phyloP scores from a whole-genome alignment of 495 filamentous ascomycete species.

The Talaromyces thailandensis region DNA sequence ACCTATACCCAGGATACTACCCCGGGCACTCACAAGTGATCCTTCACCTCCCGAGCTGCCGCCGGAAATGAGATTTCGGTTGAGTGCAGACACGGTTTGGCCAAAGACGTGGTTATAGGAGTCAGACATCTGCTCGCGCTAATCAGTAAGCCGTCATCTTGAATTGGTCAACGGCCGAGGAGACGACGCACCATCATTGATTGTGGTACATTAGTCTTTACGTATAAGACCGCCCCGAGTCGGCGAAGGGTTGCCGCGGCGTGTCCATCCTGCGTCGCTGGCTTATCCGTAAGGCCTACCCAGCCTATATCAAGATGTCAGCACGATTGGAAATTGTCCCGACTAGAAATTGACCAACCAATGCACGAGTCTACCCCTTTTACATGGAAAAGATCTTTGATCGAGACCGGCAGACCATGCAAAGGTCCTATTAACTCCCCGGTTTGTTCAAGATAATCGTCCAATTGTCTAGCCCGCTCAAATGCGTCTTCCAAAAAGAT shows the following conservation, averaged over 20 bases:
- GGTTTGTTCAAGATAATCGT: conserved; percentile 28
- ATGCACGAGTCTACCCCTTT: conserved; percentile 43
- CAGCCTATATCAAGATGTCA: conserved; percentile 2
- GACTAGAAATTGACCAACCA: conserved; percentile 15
- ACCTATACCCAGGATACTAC: conserved; percentile 56
- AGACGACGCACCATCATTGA: conserved; percentile 33
- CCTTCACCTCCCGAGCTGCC: conserved; percentile 61
- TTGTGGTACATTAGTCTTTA: conserved; percentile 55
- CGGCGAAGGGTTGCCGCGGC: conserved; percentile 16
- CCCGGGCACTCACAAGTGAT: conserved; percentile 49
- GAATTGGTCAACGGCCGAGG: background rate
- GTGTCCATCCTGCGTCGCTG: background rate
- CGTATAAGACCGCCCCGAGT: conserved; percentile 47
- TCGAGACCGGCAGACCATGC: conserved; percentile 58
- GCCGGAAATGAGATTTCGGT: conserved; percentile 46
- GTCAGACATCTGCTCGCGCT: conserved; percentile 43
- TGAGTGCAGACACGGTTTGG: conserved; percentile 48
- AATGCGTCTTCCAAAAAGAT: conserved; percentile 48
- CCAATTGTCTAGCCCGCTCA: conserved; percentile 27
- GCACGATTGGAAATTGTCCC: background rate
- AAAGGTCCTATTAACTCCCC: conserved; percentile 47
- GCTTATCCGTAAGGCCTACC: conserved; percentile 1
- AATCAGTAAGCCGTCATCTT: background rate
- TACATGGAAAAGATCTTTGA: conserved; percentile 59
- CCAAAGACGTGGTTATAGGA: conserved; percentile 35